Conservation (phyloP, 768 basidiomycete species). For the Lactifluus piperatus region DNA sequence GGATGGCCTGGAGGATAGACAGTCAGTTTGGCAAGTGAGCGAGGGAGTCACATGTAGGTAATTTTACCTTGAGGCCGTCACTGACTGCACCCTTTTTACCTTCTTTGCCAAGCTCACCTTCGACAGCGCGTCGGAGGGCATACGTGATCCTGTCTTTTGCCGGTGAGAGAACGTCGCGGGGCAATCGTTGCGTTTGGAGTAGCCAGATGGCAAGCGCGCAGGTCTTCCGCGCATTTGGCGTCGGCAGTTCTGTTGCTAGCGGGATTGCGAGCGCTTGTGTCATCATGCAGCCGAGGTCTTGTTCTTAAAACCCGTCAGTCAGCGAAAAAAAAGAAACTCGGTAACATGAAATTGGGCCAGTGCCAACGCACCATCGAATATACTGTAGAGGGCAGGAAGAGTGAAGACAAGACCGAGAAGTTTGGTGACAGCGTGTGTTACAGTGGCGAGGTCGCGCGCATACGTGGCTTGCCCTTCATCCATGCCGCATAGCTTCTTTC, state of each 20-base stretch:
- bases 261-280: slow-evolving; percentile 65
- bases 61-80: slow-evolving; percentile 66
- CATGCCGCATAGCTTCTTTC: slow-evolving; percentile 58
- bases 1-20: slow-evolving; percentile 46
- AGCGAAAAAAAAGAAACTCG: not conserved
- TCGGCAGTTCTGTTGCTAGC: slow-evolving; percentile 57
- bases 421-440: slow-evolving; percentile 60
- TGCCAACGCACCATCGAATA: slow-evolving; percentile 51
- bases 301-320: slow-evolving; percentile 33
- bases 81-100: slow-evolving; percentile 78
- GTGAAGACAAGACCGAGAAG: slow-evolving; percentile 54
- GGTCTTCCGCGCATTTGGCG: slow-evolving; percentile 81
- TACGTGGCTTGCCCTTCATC: slow-evolving; percentile 69
- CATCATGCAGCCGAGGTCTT: slow-evolving; percentile 50
- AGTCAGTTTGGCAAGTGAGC: not conserved
- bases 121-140: slow-evolving; percentile 66
- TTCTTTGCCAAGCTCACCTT: slow-evolving; percentile 80
- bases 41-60: not conserved
- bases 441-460: slow-evolving; percentile 71
- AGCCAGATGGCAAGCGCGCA: slow-evolving; percentile 71
- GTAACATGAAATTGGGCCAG: slow-evolving; percentile 10
- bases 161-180: slow-evolving; percentile 48
- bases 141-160: slow-evolving; percentile 60
- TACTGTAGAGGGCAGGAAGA: slow-evolving; percentile 43
- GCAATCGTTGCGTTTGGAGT: slow-evolving; percentile 62